Conservation (phyloP, 148 eudicot species). For the Spergularia marina region DNA sequence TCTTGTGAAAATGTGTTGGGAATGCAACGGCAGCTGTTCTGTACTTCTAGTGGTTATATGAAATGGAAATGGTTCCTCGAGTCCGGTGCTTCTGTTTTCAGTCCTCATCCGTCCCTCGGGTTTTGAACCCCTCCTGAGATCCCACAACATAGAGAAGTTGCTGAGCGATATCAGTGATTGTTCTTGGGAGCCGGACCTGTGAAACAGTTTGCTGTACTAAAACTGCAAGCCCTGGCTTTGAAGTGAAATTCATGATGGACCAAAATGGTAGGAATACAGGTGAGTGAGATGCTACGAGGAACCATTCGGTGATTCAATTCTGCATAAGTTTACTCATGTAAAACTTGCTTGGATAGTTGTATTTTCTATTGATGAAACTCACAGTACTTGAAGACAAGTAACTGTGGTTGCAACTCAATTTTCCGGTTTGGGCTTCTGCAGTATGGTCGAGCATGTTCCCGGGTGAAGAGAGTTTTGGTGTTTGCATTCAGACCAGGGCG, state of each 20-base stretch:
- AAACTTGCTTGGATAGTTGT: too few relatives aligned
- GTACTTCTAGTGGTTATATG: not conserved
- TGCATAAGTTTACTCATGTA: too few relatives aligned
- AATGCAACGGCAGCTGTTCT: conserved; percentile 11
- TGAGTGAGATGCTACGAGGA: too few relatives aligned
- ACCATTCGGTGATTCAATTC: too few relatives aligned
- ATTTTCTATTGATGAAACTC: too few relatives aligned
- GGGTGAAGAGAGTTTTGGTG: too few relatives aligned
- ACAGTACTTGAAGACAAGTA: too few relatives aligned
- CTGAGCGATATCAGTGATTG: not conserved
- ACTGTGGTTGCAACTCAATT: too few relatives aligned
- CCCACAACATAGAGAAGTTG: not conserved
- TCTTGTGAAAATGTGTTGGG: conserved; percentile 21
- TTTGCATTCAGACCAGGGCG: too few relatives aligned
- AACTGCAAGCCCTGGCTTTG: not conserved
- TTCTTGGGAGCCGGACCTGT: not conserved
- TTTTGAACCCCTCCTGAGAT: not conserved
- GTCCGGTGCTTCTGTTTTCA: not conserved
- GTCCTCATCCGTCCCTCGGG: not conserved
- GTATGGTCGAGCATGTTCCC: too few relatives aligned
- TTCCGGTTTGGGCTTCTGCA: too few relatives aligned
- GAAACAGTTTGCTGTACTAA: not conserved
- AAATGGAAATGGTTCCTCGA: conserved; percentile 5
- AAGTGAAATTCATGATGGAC: not conserved
- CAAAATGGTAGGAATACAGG: too few relatives aligned